Evolutionary conservation across 2,329 filamentous ascomycete species (phyloP).

Genomic region (Helminthosporium solani): DNA sequence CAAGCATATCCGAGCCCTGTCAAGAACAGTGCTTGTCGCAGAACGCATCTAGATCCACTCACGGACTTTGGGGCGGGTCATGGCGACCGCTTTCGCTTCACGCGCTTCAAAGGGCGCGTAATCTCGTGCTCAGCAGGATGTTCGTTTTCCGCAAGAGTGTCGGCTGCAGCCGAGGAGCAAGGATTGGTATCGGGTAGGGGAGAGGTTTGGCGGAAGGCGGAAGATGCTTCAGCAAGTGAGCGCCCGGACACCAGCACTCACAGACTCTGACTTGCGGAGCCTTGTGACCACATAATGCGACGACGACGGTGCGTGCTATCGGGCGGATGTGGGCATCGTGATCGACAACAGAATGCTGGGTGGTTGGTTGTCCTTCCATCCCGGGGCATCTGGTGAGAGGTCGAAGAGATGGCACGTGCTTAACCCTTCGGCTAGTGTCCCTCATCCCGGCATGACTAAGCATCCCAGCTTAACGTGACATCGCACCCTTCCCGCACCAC

Average conservation of each 20-base stretch:
- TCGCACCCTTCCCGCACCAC: no score
- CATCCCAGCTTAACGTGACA: not conserved
- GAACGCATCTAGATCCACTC: no score
- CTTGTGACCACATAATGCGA: slow-evolving; percentile 4
- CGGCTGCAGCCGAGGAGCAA: slow-evolving; percentile 23
- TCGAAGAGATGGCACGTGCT: not conserved
- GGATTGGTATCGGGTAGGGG: slow-evolving; percentile 34
- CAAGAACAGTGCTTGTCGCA: no score
- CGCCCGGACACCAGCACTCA: slow-evolving; percentile 2
- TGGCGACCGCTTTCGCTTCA: slow-evolving; percentile 10
- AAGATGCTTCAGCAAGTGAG: slow-evolving; percentile 1
- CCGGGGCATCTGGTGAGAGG: not conserved
- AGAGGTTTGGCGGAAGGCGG: slow-evolving; percentile 11
- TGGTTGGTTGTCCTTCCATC: slow-evolving; percentile 7
- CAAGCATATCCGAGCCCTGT: no score
- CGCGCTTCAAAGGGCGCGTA: slow-evolving; percentile 22
- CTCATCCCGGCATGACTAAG: not conserved
- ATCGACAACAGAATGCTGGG: not conserved
- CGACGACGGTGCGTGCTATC: not conserved
- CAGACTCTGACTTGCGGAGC: slow-evolving; percentile 13
- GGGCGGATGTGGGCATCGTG: not conserved
- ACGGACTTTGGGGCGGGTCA: slow-evolving; percentile 39
- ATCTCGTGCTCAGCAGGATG: slow-evolving; percentile 9
- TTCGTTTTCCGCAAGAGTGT: slow-evolving; percentile 18
- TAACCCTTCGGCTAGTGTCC: slow-evolving; percentile 1